Evolutionary conservation across 192 early-diverging fungal species (phyloP), one percentile per base, ranked within the genome.

Genomic region (Fimicolochytrium jonesii): DNA sequence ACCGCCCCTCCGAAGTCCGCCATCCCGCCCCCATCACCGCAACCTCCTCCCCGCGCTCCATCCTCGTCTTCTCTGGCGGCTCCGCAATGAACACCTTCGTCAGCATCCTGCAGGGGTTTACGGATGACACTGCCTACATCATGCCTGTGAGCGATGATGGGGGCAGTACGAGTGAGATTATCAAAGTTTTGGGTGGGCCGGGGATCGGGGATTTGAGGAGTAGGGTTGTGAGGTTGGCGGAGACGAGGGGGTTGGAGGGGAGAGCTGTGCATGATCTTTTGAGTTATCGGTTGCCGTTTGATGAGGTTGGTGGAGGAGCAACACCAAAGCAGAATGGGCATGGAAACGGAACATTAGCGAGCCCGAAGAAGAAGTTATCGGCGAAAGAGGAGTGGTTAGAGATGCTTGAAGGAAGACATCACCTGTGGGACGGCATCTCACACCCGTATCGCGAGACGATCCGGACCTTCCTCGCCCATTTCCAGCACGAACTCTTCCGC

Each of bases 111-210:
- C 81, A 88, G 64, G 41, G 64, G 55, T 69, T 87, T 47, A 88
- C 86, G 1, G 77, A 84, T 6, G 75, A 83, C 58, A 75, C 86
- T 29, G 77, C 79, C 28, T 88, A 89, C 62, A 70, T 86, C 41
- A 76, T 90, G 52, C 87, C 86, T 35, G 80, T 90, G n/a, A 80
- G 77, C 11, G 88, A 90, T 57, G 87, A 90, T 61, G 88, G 68
- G n/a, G 73, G 69, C 41, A 74, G 67, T 17, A 78, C 66, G 5
- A 61, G 67, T 18, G 87, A 89, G 56, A 82, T 90, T 22, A 68
- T 90, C 29, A 78, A 86, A 54, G 83, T 88, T 26, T 68, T 90
- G 6, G 88, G 86, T 26, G 88, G 88, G 6, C 88, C 88, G 6
- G 83, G 79, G 29, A 88, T 90, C 66, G 88, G 88, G 28, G 88